Conservation (phyloP, 1,284 basidiomycete species). For the Ustilago hordei region DNA sequence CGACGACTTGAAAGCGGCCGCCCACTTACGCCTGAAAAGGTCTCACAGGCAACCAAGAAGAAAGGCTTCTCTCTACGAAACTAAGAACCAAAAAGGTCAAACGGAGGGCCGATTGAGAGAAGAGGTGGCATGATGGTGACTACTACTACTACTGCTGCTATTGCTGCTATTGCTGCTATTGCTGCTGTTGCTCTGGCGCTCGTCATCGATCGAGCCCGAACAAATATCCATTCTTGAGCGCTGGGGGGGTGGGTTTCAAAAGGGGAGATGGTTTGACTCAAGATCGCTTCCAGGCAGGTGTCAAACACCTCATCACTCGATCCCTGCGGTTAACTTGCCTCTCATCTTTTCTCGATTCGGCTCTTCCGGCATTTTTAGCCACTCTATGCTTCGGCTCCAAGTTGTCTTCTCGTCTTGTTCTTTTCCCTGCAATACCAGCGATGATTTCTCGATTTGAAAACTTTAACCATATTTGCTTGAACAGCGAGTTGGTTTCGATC, state of each 20-base stretch:
- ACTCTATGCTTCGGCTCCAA: neutral
- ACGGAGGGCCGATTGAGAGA: neutral
- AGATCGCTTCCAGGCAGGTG: neutral
- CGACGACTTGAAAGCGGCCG: constrained; percentile 85
- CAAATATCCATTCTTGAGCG: neutral
- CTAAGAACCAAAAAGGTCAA: constrained; percentile 21
- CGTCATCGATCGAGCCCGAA: constrained; percentile 1
- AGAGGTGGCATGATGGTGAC: neutral
- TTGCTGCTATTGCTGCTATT: neutral
- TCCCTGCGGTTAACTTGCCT: neutral
- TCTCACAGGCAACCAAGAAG: constrained; percentile 60
- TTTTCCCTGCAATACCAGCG: constrained; percentile 31
- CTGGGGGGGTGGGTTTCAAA: neutral
- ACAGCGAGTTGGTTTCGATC: neutral
- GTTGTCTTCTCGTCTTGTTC: neutral
- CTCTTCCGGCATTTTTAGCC: neutral
- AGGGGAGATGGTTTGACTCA: neutral
- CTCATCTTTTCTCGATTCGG: neutral
- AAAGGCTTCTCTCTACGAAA: constrained; percentile 64
- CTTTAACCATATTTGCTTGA: constrained; percentile 8
- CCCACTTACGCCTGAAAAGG: constrained; percentile 85
- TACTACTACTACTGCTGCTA: neutral
- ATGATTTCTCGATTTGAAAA: constrained; percentile 16
- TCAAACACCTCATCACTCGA: neutral
- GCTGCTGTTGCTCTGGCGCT: neutral